Conservation (phyloP, 2,329 filamentous ascomycete genomes). For the Akanthomyces uredinophilus region DNA sequence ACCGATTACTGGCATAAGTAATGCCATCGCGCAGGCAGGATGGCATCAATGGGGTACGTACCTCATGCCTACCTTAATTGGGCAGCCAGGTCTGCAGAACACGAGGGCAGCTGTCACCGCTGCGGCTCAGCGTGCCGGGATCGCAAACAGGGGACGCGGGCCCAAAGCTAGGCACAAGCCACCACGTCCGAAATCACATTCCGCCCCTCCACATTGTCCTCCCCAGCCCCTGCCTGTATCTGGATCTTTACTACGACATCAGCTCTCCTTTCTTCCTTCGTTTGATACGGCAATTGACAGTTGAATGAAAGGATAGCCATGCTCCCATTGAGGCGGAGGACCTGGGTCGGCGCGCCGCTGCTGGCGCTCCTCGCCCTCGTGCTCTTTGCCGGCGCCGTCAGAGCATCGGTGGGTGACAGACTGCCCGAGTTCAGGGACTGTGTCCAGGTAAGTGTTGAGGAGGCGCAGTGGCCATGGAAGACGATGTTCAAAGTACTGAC, state of each 20-base stretch:
- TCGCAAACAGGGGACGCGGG: neutral
- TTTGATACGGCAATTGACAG: neutral
- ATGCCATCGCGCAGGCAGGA: too few relatives aligned
- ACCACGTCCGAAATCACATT: slow-evolving; percentile 1
- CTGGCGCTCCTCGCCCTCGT: slow-evolving; percentile 31
- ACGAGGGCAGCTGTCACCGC: neutral
- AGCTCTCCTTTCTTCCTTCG: neutral
- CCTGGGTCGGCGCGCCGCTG: slow-evolving; percentile 27
- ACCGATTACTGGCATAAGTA: too few relatives aligned
- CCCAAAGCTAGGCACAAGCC: neutral
- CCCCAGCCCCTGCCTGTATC: neutral
- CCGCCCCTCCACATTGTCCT: neutral
- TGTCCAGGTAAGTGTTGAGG: slow-evolving; percentile 56
- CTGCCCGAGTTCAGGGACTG: slow-evolving; percentile 85
- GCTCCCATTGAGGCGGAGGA: slow-evolving; percentile 29
- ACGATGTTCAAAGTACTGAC: neutral
- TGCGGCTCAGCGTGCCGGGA: neutral
- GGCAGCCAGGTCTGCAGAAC: too few relatives aligned
- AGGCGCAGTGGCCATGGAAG: neutral
- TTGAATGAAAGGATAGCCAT: slow-evolving; percentile 19
- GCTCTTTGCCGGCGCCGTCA: slow-evolving; percentile 39
- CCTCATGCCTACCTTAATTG: too few relatives aligned
- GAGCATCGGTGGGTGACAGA: slow-evolving; percentile 76
- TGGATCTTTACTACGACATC: neutral
- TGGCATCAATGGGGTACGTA: too few relatives aligned